Percentiles rank a stretch among this genome's conserved stretches.
Conservation (phyloP, 352 stramenopile species). For the Aphanomyces stellatus region DNA sequence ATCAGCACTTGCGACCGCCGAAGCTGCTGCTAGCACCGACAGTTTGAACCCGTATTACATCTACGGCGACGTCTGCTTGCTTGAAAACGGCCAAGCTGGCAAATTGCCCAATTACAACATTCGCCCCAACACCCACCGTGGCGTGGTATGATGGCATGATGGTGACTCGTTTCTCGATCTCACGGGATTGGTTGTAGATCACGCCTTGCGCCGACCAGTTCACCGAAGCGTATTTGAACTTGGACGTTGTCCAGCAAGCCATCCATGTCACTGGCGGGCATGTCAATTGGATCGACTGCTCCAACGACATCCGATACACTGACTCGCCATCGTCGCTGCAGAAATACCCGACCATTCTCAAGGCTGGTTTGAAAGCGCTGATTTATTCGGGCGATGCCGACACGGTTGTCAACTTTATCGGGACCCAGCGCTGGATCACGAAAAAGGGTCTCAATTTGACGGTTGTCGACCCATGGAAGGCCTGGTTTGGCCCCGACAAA, state of each 20-base stretch:
- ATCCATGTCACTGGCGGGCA: constrained; percentile 7
- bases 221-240: neutral
- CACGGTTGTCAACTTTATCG: constrained; percentile 74
- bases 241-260: neutral
- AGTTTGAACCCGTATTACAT: constrained; percentile 64
- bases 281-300: constrained; percentile 62
- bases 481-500: constrained; percentile 59
- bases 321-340: constrained; percentile 43
- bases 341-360: constrained; percentile 63
- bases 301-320: constrained; percentile 40
- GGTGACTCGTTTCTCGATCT: neutral
- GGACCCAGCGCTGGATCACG: constrained; percentile 62
- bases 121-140: neutral
- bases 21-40: constrained; percentile 30
- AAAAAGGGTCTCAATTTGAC: constrained; percentile 53
- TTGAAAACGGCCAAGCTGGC: constrained; percentile 39
- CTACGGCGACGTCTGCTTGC: constrained; percentile 52
- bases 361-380: constrained; percentile 35
- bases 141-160: neutral
- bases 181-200: neutral
- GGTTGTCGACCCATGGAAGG: constrained; percentile 49
- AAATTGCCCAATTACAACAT: constrained; percentile 23
- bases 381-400: constrained; percentile 75
- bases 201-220: neutral
- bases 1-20: too few relatives aligned